Base-by-base conservation (phyloP, 768 basidiomycete species). In the Boletus speciosus region DNA sequence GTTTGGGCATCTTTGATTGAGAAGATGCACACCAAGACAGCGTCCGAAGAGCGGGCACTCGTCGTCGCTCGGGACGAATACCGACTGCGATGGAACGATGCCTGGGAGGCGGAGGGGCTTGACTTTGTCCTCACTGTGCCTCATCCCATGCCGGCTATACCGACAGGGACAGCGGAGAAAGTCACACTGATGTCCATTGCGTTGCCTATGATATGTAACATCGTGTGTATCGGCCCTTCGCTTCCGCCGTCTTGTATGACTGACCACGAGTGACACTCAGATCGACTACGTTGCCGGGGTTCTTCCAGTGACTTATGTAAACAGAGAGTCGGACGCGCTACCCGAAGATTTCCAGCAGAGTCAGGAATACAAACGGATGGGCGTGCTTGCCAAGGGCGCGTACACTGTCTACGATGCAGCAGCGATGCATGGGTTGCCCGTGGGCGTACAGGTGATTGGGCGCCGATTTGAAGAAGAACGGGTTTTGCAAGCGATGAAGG, bases 391-490 rank as follows among this genome's bases (percentile, higher is more conserved):
- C 46, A 69, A 67, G 47, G 73, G 71, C 7, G 76, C 76, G 0
- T 84, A 82, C 58, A 63, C 73, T 0, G 74, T 77, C 2, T 90
- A 88, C 48, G 78, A 87, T 47, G 76, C 81, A 1, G 70, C 79
- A 14, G 75, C 78, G 54, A 86, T 87, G 83, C 77, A 83, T 52
- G 86, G 86, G 7, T 71, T 88, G 5, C 86, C 88, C 0, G 63
- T 89, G 2, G 84, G 85, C 2, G 80, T 88, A 11, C 86, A 89
- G 63, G 67, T 89, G 32, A 76, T 81, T 1, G 85, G 85, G 2
- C 71, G 77, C 42, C 72, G 82, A 39, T 74, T 86, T 38, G 83
- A 87, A 64, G 88, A 90, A 68, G 88, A 90, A 69, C 83, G 83
- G 62, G 86, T 86, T 3, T 57, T 89, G 7, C 81, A 83, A 61